These are phyloP conservation scores for Deuterostichococcus epilithicus DNA, from an alignment of 139 green algal species.

Conservation along the genomic window DNA sequence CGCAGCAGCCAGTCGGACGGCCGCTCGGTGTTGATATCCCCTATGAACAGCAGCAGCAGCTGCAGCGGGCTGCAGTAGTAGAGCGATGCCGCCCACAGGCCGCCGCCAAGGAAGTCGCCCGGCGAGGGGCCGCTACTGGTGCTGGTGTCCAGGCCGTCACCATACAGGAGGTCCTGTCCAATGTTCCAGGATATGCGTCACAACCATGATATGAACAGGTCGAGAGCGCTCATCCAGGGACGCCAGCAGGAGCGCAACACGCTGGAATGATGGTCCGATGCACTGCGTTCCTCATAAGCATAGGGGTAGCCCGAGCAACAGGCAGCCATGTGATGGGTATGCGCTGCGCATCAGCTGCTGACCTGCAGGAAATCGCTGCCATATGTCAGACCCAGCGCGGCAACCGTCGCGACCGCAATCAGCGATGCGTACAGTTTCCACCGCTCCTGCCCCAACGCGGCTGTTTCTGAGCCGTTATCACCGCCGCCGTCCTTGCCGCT, in stretches of 20 bases:
- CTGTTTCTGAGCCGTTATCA: neutral
- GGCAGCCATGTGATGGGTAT: no score
- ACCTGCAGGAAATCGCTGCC: neutral
- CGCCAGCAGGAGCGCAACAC: no score
- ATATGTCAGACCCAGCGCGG: neutral
- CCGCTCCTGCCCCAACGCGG: neutral
- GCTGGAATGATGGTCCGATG: no score
- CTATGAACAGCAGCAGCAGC: conserved; percentile 77
- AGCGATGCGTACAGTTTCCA: neutral
- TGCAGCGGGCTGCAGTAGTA: conserved; percentile 60
- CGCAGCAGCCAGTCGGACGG: conserved; percentile 64
- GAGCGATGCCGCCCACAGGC: conserved; percentile 50
- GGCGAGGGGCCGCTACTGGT: neutral
- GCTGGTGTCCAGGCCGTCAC: neutral
- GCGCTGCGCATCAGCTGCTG: no score
- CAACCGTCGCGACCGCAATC: neutral
- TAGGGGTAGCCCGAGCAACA: no score
- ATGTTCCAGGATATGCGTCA: no score
- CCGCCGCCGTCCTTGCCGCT: neutral
- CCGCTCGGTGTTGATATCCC: conserved; percentile 63
- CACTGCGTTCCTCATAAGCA: no score
- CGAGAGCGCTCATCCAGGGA: no score
- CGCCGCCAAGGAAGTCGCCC: conserved; percentile 38
- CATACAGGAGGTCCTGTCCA: neutral
- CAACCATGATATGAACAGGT: no score